Percentiles rank a stretch among this genome's conserved stretches.
phyloP scores from a whole-genome alignment of 768 basidiomycete species.

The Lactarius evosmus region DNA sequence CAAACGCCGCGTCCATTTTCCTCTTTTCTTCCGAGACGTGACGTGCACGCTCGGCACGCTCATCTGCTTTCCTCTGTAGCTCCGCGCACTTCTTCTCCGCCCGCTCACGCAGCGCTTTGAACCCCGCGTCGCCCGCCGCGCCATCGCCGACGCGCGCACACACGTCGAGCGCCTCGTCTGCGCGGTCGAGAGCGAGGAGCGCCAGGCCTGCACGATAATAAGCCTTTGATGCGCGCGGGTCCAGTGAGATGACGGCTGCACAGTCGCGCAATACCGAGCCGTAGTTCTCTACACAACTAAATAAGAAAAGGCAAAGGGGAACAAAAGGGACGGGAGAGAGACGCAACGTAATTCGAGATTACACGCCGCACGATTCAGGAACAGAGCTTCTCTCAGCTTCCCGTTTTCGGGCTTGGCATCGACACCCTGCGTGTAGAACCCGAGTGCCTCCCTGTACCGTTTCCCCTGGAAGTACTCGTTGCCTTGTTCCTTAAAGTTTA shows the following conservation, averaged over 20 bases:
- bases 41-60: constrained; percentile 46
- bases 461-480: constrained; percentile 92
- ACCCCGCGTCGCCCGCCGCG: constrained; percentile 51
- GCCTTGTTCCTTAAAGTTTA: constrained; percentile 92
- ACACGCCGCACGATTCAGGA: constrained; percentile 90
- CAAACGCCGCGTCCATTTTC: constrained; percentile 56
- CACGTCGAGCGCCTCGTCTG: constrained; percentile 82
- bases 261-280: constrained; percentile 81
- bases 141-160: constrained; percentile 64
- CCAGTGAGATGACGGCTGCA: constrained; percentile 62
- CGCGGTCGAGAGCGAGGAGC: constrained; percentile 66
- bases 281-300: constrained; percentile 64
- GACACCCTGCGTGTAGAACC: constrained; percentile 88
- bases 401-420: constrained; percentile 75
- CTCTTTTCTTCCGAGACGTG: constrained; percentile 52
- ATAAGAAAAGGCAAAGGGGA: neutral
- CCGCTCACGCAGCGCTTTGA: constrained; percentile 49
- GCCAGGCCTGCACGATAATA: constrained; percentile 83
- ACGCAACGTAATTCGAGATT: constrained; percentile 80
- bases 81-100: constrained; percentile 45
- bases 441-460: constrained; percentile 79
- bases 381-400: constrained; percentile 57
- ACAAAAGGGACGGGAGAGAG: neutral
- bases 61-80: constrained; percentile 50
- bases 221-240: constrained; percentile 71